Percentiles rank a stretch among this genome's conserved stretches.
These are phyloP conservation scores for Ophiostoma ips DNA, from an alignment of 2,329 filamentous ascomycete genomes.

Conservation along the genomic window DNA sequence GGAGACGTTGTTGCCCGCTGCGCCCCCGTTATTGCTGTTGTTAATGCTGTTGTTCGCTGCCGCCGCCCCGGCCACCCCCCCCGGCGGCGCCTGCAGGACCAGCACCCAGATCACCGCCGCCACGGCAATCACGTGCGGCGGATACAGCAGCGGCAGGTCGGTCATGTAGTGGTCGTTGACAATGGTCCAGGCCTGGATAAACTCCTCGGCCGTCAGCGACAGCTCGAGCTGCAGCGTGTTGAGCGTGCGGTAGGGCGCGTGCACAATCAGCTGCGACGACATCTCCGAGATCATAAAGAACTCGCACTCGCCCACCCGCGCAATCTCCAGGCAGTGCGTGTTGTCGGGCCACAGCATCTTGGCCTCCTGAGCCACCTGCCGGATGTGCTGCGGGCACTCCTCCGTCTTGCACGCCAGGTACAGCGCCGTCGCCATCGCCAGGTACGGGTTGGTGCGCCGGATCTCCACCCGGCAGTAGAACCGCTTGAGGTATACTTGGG, in stretches of 20 bases:
- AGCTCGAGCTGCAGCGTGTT: conserved; percentile 57
- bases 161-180: conserved; percentile 91
- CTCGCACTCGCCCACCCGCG: conserved; percentile 84
- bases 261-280: conserved; percentile 75
- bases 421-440: conserved; percentile 82
- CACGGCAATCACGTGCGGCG: conserved; percentile 79
- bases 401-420: conserved; percentile 98
- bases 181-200: conserved; percentile 62
- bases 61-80: neutral
- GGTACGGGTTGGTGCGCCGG: conserved; percentile 81
- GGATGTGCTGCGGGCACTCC: conserved; percentile 91
- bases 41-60: neutral
- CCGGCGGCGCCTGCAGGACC: conserved; percentile 53
- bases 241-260: conserved; percentile 80
- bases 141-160: conserved; percentile 71
- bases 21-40: neutral
- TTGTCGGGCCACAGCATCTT: conserved; percentile 69
- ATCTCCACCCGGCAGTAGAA: conserved; percentile 90
- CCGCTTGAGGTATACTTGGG: conserved; percentile 85
- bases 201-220: conserved; percentile 62
- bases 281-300: conserved; percentile 87
- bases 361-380: conserved; percentile 76
- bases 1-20: neutral
- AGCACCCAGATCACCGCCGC: conserved; percentile 73
- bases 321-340: conserved; percentile 60